A percentile compares a stretch with the other conserved stretches of the same genome.
Evolutionary conservation across 1,284 basidiomycete species (phyloP).

Genomic region (Psilocybe mexicana): DNA sequence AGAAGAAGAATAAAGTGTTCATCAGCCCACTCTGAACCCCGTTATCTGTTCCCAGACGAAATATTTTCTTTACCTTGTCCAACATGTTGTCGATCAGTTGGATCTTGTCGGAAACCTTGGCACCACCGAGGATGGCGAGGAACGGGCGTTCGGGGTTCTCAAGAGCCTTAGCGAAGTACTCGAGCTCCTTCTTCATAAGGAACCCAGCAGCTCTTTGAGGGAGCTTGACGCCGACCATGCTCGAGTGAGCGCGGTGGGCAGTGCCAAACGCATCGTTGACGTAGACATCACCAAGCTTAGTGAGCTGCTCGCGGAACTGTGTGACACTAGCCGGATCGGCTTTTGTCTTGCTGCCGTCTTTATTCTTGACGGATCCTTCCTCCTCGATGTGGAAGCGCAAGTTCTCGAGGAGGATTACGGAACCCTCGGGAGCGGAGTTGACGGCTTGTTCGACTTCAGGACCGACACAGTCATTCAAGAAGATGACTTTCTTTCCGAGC

Average conservation of each 20-base stretch:
- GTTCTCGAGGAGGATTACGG: constrained; percentile 95
- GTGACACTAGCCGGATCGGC: constrained; percentile 84
- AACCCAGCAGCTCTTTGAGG: constrained; percentile 94
- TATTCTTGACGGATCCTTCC: constrained; percentile 93
- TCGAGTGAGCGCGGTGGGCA: constrained; percentile 97
- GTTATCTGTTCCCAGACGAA: not conserved
- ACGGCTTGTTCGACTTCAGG: constrained; percentile 82
- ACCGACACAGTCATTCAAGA: constrained; percentile 88
- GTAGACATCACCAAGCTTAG: constrained; percentile 94
- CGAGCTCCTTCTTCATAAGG: constrained; percentile 98
- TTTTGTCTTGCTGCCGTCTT: constrained; percentile 91
- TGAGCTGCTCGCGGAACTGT: constrained; percentile 86
- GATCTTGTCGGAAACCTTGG: constrained; percentile 99
- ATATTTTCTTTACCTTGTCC: constrained; percentile 74
- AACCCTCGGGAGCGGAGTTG: constrained; percentile 67
- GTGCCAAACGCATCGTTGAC: constrained; percentile 99
- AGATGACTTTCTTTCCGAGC: constrained; percentile 73
- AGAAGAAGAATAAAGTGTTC: not conserved
- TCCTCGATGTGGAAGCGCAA: constrained; percentile 98
- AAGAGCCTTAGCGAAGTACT: constrained; percentile 97
- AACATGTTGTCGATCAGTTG: constrained; percentile 99
- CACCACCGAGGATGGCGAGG: constrained; percentile 97
- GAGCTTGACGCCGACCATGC: constrained; percentile 96
- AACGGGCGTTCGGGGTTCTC: constrained; percentile 95
- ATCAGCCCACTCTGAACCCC: not conserved